These are phyloP conservation scores for Solanum hybrid DNA, from an alignment of 305 asterid genomes.

Conservation along the genomic window DNA sequence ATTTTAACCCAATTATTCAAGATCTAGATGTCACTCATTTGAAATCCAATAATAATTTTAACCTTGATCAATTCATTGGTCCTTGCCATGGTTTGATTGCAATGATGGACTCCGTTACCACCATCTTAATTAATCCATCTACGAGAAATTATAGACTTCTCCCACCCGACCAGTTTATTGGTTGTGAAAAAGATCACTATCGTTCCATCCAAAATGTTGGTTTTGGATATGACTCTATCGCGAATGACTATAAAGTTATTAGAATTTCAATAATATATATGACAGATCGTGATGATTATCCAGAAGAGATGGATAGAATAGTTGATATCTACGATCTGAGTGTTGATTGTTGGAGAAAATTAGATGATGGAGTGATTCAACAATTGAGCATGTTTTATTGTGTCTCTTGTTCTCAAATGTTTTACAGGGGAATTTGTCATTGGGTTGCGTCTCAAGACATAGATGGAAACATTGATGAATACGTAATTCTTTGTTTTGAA, in stretches of 20 bases:
- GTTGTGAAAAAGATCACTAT: background rate
- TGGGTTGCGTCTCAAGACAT: background rate
- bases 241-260: background rate
- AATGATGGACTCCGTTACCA: background rate
- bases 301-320: background rate
- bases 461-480: background rate
- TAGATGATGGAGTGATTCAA: background rate
- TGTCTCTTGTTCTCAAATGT: background rate
- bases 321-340: background rate
- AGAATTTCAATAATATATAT: background rate
- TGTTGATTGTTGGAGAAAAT: background rate
- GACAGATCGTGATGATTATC: background rate
- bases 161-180: background rate
- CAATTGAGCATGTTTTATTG: background rate
- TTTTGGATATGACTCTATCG: background rate
- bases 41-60: background rate
- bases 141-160: background rate
- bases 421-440: background rate
- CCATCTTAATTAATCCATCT: background rate
- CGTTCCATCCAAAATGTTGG: background rate
- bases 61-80: background rate
- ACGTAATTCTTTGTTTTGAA: conserved; percentile 3
- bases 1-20: background rate
- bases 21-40: background rate
- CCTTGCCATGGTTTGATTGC: background rate